Percentiles rank a stretch among this genome's conserved stretches.
Conservation (phyloP, 169 alveolate genomes). For the Plasmodium vivax region DNA sequence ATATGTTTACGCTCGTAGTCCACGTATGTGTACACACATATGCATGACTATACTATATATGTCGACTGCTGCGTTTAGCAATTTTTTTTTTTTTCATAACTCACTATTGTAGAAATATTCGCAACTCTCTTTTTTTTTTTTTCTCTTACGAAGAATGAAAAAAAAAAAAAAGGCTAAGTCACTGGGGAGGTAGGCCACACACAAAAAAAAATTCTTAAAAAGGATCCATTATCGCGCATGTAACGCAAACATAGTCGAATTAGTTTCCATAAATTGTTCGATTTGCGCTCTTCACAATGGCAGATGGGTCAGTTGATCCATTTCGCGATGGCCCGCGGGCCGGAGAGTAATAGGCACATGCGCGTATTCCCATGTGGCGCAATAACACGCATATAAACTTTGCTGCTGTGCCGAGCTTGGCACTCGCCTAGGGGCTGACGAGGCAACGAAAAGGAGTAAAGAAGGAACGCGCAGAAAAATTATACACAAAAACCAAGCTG, state of each 20-base stretch:
- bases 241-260: neutral
- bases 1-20: neutral
- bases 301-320: neutral
- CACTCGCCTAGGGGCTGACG: neutral
- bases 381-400: too few species aligned
- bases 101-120: neutral
- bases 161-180: neutral
- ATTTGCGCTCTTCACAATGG: neutral
- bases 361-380: neutral
- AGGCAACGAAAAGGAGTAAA: neutral
- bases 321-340: neutral
- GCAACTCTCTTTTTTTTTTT: neutral
- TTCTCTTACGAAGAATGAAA: neutral
- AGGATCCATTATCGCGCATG: neutral
- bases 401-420: neutral
- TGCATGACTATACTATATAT: neutral
- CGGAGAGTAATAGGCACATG: neutral
- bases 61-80: neutral
- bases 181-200: neutral
- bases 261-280: neutral
- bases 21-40: neutral
- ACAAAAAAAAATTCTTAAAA: neutral
- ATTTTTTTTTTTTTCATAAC: conserved; percentile 5
- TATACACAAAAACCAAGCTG: neutral
- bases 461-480: neutral